Base-by-base conservation (phyloP, 345 rosid genomes). In the Eucalyptus tenuipes region DNA sequence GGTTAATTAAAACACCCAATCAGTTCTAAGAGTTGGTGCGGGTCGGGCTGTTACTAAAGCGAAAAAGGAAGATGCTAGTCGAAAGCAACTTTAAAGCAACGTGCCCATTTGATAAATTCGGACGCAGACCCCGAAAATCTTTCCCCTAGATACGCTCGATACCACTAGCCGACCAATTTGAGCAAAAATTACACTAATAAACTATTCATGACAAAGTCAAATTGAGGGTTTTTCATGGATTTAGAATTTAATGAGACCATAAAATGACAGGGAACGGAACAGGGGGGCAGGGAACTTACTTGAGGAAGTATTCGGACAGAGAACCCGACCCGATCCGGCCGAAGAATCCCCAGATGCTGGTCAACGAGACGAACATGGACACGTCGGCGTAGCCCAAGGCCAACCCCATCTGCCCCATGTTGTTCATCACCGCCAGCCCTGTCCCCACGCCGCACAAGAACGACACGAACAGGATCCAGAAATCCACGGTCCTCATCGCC, bases 371-470 rank as follows among this genome's bases (percentile, higher is more conserved):
- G 87, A 97, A 97, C 7, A 97, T 95, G 2, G 99, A 96, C 40
- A 96, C 99, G 68, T 97, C 95, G 45, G 93, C 90, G 93, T 97
- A 95, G 48, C 99, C 99, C 85, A 96, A 95, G 4, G 99, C 98
- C 89, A 95, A 88, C 1, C 99, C 99, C 22, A 97, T 97, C 92
- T 97, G 99, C 13, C 97, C 99, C 98, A 95, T 93, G 59, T 97
- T 97, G 90, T 97, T 97, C 97, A 96, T 96, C 61, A 96, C 97
- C 2, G 99, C 95, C 88, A 97, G 88, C 4, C 99, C 99, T 1
- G 99, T 96, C 15, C 99, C 99, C 1, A 97, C 99, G 18, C 99
- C 99, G 87, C 99, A 97, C 75, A 97, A 61, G 89, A 97, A 97
- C 81, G 99, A 97, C 5, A 94, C 90, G 16, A 97, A 97, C 47